phyloP scores from a whole-genome alignment of 1,284 basidiomycete species.

The Thelephora terrestris region DNA sequence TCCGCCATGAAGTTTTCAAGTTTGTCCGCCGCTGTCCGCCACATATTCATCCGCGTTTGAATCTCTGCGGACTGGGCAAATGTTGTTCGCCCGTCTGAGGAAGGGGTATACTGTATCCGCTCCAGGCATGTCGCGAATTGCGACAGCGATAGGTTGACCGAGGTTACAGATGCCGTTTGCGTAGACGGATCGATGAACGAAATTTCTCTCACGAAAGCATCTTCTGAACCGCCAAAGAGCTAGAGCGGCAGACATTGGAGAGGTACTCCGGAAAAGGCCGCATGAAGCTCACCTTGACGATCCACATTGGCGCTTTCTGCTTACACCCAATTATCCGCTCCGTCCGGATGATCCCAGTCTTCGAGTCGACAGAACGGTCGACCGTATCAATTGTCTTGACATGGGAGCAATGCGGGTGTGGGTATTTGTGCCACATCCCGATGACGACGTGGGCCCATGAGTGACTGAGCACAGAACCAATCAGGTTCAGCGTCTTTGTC shows the following conservation, averaged over 20 bases:
- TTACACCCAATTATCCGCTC: slow-evolving; percentile 81
- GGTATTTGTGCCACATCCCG: slow-evolving; percentile 93
- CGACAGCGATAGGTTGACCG: slow-evolving; percentile 83
- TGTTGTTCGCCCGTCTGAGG: slow-evolving; percentile 45
- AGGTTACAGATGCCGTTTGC: slow-evolving; percentile 73
- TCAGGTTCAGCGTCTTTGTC: slow-evolving; percentile 1
- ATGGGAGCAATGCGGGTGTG: slow-evolving; percentile 87
- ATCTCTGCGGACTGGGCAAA: slow-evolving; percentile 82
- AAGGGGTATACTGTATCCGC: slow-evolving; percentile 77
- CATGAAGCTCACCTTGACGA: slow-evolving; percentile 58
- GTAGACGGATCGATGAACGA: slow-evolving; percentile 81
- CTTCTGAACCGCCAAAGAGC: slow-evolving; percentile 84
- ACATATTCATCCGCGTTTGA: slow-evolving; percentile 67
- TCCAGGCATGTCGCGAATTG: slow-evolving; percentile 87
- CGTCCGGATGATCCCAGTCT: slow-evolving; percentile 81
- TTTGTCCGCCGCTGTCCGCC: slow-evolving; percentile 68
- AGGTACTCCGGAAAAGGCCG: slow-evolving; percentile 4
- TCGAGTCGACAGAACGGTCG: slow-evolving; percentile 72
- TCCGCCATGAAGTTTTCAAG: slow-evolving; percentile 78
- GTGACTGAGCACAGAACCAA: slow-evolving; percentile 40
- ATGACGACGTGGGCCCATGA: slow-evolving; percentile 81
- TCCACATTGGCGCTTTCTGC: slow-evolving; percentile 78
- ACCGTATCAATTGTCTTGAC: slow-evolving; percentile 88
- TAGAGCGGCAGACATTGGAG: slow-evolving; percentile 21
- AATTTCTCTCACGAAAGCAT: slow-evolving; percentile 90